phyloP scores from a whole-genome alignment of 2,329 filamentous ascomycete genomes.

The Gnomoniopsis smithogilvyi region DNA sequence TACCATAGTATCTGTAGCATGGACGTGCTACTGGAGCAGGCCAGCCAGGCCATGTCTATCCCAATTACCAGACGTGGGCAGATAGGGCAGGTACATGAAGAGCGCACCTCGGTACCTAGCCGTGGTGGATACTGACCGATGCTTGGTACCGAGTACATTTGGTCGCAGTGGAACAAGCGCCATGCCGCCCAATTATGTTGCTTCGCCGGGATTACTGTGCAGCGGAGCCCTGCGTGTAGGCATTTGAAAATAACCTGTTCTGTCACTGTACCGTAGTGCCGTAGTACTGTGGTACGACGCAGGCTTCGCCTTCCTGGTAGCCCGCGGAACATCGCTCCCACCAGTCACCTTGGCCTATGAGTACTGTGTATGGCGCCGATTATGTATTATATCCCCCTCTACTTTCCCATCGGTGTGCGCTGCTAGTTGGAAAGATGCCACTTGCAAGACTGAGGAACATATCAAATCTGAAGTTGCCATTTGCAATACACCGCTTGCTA shows the following conservation, averaged over 20 bases:
- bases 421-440: background rate
- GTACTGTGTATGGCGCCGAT: no score
- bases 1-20: no score
- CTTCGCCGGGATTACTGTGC: slow-evolving; percentile 21
- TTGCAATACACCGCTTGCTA: no score
- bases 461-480: background rate
- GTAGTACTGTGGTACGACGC: no score
- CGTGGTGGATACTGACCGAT: slow-evolving; percentile 20
- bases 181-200: slow-evolving; percentile 26
- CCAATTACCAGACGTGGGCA: background rate
- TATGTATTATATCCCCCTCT: slow-evolving; percentile 1
- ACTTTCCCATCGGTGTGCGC: background rate
- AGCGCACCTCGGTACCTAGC: background rate
- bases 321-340: slow-evolving; percentile 3
- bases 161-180: slow-evolving; percentile 25
- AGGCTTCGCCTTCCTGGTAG: background rate
- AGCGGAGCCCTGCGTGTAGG: slow-evolving; percentile 22
- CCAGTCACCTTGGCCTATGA: no score
- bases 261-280: no score
- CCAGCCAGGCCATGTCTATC: background rate
- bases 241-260: slow-evolving; percentile 8
- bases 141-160: no score
- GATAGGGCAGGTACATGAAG: background rate
- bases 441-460: no score
- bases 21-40: background rate